These are phyloP conservation scores for Musa itinerans DNA, from an alignment of 176 grass and related monocot species.

Conservation along the genomic window DNA sequence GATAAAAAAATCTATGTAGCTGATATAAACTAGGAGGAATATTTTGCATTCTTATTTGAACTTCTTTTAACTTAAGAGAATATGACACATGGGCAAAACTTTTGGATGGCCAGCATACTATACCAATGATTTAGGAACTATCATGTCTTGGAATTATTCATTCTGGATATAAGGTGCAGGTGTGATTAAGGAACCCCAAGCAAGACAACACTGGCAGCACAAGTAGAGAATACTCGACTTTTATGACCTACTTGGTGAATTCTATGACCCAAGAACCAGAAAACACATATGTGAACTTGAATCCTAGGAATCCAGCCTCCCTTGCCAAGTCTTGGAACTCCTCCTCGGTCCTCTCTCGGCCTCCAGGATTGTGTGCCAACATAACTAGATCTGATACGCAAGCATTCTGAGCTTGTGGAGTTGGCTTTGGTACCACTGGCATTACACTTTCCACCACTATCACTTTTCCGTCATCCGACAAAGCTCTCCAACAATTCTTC, in stretches of 20 bases:
- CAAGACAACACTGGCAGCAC: too few species aligned
- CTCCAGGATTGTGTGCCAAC: slow-evolving; percentile 12
- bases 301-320: slow-evolving; percentile 12
- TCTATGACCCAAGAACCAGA: slow-evolving; percentile 14
- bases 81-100: too few species aligned
- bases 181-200: too few species aligned
- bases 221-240: too few species aligned
- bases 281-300: slow-evolving; percentile 8
- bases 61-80: too few species aligned
- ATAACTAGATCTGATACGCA: slow-evolving; percentile 9
- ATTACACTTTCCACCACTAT: slow-evolving; percentile 16
- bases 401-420: neutral
- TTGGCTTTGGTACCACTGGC: neutral
- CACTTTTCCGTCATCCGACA: slow-evolving; percentile 25
- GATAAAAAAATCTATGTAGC: too few species aligned
- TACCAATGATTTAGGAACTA: too few species aligned
- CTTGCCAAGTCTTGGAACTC: slow-evolving; percentile 14
- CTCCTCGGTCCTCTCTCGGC: slow-evolving; percentile 30
- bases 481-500: neutral
- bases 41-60: too few species aligned
- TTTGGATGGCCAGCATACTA: too few species aligned
- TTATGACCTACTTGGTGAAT: slow-evolving; percentile 18
- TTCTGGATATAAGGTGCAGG: too few species aligned
- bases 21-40: too few species aligned
- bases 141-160: too few species aligned